Conservation (phyloP, 2,329 filamentous ascomycete species). For the Rutstroemia sp. region DNA sequence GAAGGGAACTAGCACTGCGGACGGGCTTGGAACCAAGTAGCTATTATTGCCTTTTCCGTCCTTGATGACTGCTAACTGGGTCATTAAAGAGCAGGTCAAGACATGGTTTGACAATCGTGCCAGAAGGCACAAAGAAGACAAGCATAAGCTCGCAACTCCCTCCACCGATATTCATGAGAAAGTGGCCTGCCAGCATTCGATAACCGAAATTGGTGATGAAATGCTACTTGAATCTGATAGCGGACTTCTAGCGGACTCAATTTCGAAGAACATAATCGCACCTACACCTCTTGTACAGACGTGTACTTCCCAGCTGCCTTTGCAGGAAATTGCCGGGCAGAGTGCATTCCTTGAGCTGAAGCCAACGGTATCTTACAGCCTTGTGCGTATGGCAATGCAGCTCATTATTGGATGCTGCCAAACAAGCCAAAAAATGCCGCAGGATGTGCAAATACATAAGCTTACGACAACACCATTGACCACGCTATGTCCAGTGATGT, state of each 20-base stretch:
- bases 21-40: background rate
- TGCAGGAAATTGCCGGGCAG: too few species aligned
- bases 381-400: slow-evolving; percentile 6
- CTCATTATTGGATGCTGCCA: slow-evolving; percentile 11
- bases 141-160: too few species aligned
- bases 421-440: background rate
- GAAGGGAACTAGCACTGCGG: background rate
- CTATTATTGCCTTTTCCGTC: background rate
- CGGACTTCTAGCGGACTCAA: background rate
- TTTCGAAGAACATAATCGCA: background rate
- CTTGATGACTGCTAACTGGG: background rate
- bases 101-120: background rate
- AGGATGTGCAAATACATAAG: slow-evolving; percentile 12
- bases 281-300: background rate
- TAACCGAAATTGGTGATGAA: background rate
- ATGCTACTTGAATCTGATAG: background rate
- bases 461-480: slow-evolving; percentile 10
- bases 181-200: background rate
- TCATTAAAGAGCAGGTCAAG: background rate
- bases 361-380: too few species aligned
- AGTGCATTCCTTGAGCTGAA: too few species aligned
- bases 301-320: too few species aligned
- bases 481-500: slow-evolving; percentile 15
- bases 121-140: too few species aligned
- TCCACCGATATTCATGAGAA: background rate